Percentiles rank a stretch among this genome's conserved stretches.
Conservation (phyloP, 176 grass and related monocot genomes). For the Oryza meyeriana region DNA sequence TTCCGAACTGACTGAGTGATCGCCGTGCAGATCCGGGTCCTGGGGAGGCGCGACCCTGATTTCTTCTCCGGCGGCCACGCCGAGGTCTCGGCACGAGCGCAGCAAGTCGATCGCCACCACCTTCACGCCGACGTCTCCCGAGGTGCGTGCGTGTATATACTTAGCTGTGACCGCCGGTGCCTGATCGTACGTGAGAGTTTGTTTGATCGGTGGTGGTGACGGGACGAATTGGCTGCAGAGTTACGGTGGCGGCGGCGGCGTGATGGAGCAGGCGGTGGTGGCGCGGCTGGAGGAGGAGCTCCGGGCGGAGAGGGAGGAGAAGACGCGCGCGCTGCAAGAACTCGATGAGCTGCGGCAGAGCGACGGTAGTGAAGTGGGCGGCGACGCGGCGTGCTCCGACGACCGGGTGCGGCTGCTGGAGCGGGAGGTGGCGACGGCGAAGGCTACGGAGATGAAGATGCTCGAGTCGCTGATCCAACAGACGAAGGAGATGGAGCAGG, state of each 20-base stretch:
- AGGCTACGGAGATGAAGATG: conserved; percentile 77
- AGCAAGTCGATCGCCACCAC: conserved; percentile 31
- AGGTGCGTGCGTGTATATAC: conserved; percentile 7
- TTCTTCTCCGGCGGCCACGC: not conserved
- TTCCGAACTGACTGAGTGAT: conserved; percentile 8
- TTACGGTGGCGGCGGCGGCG: not conserved
- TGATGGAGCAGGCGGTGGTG: conserved; percentile 15
- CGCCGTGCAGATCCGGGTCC: conserved; percentile 43
- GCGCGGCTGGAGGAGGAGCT: conserved; percentile 24
- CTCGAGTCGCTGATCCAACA: conserved; percentile 63
- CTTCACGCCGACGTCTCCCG: not conserved
- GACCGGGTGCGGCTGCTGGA: conserved; percentile 40
- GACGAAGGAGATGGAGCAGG: conserved; percentile 81
- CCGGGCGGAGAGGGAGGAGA: conserved; percentile 36
- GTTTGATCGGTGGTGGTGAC: not conserved
- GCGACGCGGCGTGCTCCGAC: not conserved
- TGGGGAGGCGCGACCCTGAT: conserved; percentile 16
- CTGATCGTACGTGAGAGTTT: not conserved
- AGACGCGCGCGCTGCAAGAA: conserved; percentile 8
- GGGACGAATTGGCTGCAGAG: conserved; percentile 16
- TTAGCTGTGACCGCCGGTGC: not conserved
- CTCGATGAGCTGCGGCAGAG: conserved; percentile 23
- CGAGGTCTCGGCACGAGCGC: conserved; percentile 33
- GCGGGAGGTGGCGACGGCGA: conserved; percentile 51
- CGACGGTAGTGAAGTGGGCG: not conserved